These are phyloP conservation scores for Pseudomonodictys pantanalensis DNA, from an alignment of 495 filamentous ascomycete species.

Conservation along the genomic window DNA sequence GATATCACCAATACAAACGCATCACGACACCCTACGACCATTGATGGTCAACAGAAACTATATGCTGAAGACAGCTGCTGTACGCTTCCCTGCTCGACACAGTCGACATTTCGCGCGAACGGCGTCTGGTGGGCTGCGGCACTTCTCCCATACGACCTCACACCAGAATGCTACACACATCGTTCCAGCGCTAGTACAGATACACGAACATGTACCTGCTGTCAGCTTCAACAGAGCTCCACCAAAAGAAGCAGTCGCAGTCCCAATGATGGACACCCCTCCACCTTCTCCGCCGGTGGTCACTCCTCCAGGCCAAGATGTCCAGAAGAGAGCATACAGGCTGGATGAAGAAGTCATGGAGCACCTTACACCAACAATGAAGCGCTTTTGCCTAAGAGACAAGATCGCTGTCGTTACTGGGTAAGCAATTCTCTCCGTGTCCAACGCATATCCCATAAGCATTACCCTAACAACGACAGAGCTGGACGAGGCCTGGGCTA, in stretches of 20 bases:
- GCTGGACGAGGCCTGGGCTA: conserved; percentile 74
- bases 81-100: neutral
- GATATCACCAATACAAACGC: neutral
- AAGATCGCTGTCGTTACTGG: conserved; percentile 72
- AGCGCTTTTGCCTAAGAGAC: conserved; percentile 61
- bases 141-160: neutral
- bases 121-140: neutral
- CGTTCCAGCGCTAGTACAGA: neutral
- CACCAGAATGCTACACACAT: neutral
- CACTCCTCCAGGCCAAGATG: conserved; percentile 27
- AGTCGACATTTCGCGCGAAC: neutral
- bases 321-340: conserved; percentile 20
- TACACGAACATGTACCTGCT: neutral
- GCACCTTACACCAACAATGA: conserved; percentile 54
- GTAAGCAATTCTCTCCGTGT: conserved; percentile 46
- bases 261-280: neutral
- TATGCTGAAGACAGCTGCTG: neutral
- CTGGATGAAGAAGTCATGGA: conserved; percentile 13
- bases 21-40: neutral
- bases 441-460: too few species aligned
- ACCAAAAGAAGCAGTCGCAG: neutral
- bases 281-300: conserved; percentile 11
- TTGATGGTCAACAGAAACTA: neutral
- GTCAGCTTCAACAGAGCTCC: neutral
- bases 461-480: conserved; percentile 43